Evolutionary conservation across 2,329 filamentous ascomycete genomes (phyloP).

Genomic region (Coleophoma eucalyptorum): DNA sequence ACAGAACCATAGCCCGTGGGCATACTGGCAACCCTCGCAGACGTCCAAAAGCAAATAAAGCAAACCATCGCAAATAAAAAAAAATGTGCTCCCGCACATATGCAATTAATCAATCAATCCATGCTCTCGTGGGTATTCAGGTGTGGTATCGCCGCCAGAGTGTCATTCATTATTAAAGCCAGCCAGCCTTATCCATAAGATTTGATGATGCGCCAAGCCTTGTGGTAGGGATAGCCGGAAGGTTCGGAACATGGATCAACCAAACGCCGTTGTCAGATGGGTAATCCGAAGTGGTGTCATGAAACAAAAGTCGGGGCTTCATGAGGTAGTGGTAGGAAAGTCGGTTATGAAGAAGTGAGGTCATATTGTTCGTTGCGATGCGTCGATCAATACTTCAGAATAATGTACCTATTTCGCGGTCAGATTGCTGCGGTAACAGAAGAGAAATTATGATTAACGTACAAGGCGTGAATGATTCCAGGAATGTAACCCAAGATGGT

Average conservation of each 20-base stretch:
- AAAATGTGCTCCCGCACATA: background rate
- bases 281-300: background rate
- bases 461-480: constrained; percentile 89
- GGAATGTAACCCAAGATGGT: constrained; percentile 71
- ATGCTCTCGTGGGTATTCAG: background rate
- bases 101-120: background rate
- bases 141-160: background rate
- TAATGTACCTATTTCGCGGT: constrained; percentile 62
- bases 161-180: too few species aligned
- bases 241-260: constrained; percentile 1
- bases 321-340: background rate
- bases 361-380: background rate
- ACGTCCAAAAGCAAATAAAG: background rate
- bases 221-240: background rate
- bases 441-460: constrained; percentile 32
- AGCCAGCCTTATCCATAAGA: background rate
- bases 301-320: background rate
- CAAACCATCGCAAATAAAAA: background rate
- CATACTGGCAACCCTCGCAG: constrained; percentile 10
- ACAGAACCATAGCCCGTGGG: constrained; percentile 16
- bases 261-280: background rate
- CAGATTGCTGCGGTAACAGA: constrained; percentile 6
- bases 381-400: constrained; percentile 72
- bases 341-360: too few species aligned
- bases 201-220: background rate